Evolutionary conservation across 1,284 basidiomycete species (phyloP).

Genomic region (Pseudozyma sp.): DNA sequence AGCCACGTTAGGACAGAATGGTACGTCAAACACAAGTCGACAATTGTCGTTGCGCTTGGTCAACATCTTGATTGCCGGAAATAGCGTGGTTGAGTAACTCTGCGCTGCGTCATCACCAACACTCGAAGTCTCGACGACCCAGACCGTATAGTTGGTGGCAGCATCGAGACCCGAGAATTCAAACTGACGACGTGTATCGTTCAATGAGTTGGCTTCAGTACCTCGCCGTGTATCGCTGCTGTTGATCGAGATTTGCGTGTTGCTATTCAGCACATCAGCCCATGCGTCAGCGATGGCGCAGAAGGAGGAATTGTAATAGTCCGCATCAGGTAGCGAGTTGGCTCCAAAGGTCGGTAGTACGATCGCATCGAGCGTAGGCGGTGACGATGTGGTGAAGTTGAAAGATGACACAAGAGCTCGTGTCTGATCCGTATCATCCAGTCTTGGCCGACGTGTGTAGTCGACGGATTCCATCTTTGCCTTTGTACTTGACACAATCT

Average conservation of each 20-base stretch:
- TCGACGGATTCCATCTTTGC: conserved; percentile 55
- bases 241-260: conserved; percentile 36
- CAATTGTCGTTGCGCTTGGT: conserved; percentile 68
- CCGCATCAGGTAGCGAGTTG: conserved; percentile 50
- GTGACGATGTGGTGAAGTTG: conserved; percentile 55
- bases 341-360: conserved; percentile 58
- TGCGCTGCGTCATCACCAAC: conserved; percentile 33
- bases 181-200: conserved; percentile 54
- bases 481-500: conserved; percentile 42
- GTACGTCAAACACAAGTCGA: conserved; percentile 67
- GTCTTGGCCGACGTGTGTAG: conserved; percentile 31
- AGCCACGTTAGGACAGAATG: conserved; percentile 70
- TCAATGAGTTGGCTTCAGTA: conserved; percentile 28
- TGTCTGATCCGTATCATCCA: conserved; percentile 67
- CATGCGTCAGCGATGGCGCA: conserved; percentile 65
- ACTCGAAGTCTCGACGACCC: conserved; percentile 63
- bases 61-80: conserved; percentile 64
- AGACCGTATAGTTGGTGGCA: conserved; percentile 69
- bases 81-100: conserved; percentile 40
- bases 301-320: conserved; percentile 64
- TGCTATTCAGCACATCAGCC: conserved; percentile 18
- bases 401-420: conserved; percentile 66
- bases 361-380: conserved; percentile 58
- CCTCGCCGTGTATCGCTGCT: conserved; percentile 57
- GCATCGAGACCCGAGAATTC: conserved; percentile 53